Evolutionary conservation across 345 rosid species (phyloP).

Genomic region (Acer campestre): DNA sequence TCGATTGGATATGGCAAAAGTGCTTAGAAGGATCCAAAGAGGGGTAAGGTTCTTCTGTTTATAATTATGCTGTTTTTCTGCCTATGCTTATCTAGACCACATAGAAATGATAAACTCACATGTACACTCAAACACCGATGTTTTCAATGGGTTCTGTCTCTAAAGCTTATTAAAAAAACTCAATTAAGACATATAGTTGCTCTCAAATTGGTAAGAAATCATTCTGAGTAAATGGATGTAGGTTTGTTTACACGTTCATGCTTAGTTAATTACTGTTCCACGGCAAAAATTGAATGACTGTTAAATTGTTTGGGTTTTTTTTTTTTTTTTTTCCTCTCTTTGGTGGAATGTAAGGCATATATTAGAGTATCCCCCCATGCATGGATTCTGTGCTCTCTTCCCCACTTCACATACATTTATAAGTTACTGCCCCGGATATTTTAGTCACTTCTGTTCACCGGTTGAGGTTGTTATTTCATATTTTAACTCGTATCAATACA

Average conservation of each 20-base stretch:
- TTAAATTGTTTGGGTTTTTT: background rate
- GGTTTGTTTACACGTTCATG: background rate
- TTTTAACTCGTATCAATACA: background rate
- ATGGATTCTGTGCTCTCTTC: background rate
- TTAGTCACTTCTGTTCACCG: background rate
- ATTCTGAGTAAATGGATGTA: background rate
- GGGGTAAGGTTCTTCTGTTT: constrained; percentile 54
- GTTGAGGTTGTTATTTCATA: background rate
- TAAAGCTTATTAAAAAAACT: background rate
- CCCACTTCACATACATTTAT: background rate
- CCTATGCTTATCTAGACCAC: background rate
- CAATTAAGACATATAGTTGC: background rate
- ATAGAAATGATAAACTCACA: background rate
- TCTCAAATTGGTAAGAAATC: background rate
- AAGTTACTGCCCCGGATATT: background rate
- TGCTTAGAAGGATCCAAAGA: constrained; percentile 85
- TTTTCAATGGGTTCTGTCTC: background rate
- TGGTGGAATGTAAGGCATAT: background rate
- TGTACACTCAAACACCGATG: background rate
- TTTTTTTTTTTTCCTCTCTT: too few relatives aligned
- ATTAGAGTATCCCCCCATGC: background rate
- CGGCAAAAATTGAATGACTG: background rate
- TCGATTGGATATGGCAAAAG: constrained; percentile 79
- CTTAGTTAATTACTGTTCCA: background rate
- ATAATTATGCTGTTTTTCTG: background rate